Evolutionary conservation across 495 filamentous ascomycete genomes (phyloP).

Genomic region (Pseudevernia furfuracea): DNA sequence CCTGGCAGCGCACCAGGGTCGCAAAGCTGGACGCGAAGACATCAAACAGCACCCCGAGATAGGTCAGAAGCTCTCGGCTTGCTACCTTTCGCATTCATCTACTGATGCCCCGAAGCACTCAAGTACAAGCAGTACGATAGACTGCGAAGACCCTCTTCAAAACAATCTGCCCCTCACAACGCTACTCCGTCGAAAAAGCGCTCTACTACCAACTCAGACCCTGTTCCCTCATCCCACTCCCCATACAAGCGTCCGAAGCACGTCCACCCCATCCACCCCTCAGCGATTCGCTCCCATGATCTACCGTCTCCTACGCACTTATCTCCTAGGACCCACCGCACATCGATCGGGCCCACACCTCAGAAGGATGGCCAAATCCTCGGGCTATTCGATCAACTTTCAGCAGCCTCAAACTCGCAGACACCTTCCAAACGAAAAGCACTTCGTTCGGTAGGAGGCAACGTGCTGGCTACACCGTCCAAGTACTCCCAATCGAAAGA

Average conservation of each 20-base stretch:
- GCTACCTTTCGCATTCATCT: constrained; percentile 7
- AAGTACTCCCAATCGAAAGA: constrained; percentile 2
- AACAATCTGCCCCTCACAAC: constrained; percentile 33
- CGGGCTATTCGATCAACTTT: constrained; percentile 84
- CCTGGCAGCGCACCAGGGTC: constrained; percentile 57
- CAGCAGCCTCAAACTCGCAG: constrained; percentile 21
- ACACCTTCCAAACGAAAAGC: constrained; percentile 36
- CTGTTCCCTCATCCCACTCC: constrained; percentile 52
- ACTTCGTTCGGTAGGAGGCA: neutral
- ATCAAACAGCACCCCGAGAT: constrained; percentile 80
- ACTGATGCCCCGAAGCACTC: constrained; percentile 44
- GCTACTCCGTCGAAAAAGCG: constrained; percentile 43
- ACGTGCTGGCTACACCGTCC: constrained; percentile 19
- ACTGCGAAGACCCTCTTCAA: constrained; percentile 52
- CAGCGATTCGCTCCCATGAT: constrained; percentile 14
- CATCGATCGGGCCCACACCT: constrained; percentile 51
- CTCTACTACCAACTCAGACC: constrained; percentile 41
- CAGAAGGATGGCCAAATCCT: constrained; percentile 81
- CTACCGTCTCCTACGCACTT: constrained; percentile 12
- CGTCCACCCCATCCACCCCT: constrained; percentile 10
- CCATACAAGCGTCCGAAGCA: constrained; percentile 25
- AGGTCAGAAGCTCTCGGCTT: constrained; percentile 43
- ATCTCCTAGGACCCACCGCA: constrained; percentile 21
- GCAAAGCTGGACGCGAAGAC: constrained; percentile 73
- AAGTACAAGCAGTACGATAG: constrained; percentile 91